These are phyloP conservation scores for Melastoma malabathricum DNA, from an alignment of 345 rosid genomes.

Conservation along the genomic window DNA sequence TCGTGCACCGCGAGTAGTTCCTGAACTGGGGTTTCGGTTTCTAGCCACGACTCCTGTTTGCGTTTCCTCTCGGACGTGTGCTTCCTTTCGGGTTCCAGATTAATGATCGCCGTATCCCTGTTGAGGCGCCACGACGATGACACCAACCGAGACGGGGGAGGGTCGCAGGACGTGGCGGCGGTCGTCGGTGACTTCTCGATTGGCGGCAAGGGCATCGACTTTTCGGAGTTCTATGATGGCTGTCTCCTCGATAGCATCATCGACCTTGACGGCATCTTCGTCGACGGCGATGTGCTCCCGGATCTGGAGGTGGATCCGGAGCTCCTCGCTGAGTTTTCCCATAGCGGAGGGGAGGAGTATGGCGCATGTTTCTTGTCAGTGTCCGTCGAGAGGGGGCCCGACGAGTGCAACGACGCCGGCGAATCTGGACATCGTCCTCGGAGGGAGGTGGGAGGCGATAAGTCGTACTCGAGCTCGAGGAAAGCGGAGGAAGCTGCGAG, in stretches of 20 bases:
- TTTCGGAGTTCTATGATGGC: slow-evolving; percentile 42
- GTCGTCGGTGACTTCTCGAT: slow-evolving; percentile 15
- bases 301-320: slow-evolving; percentile 79
- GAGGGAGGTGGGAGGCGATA: slow-evolving; percentile 12
- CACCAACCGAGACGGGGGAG: slow-evolving; percentile 27
- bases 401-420: slow-evolving; percentile 6
- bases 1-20: too few relatives aligned
- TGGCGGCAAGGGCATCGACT: slow-evolving; percentile 6
- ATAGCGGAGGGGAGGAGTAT: slow-evolving; percentile 46
- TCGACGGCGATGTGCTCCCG: slow-evolving; percentile 47
- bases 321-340: slow-evolving; percentile 52
- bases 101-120: slow-evolving; percentile 64
- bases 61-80: background rate
- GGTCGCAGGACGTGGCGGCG: slow-evolving; percentile 21
- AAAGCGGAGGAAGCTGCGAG: slow-evolving; percentile 30
- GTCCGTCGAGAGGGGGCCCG: slow-evolving; percentile 12
- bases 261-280: slow-evolving; percentile 68
- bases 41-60: background rate
- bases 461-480: slow-evolving; percentile 8
- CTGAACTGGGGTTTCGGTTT: background rate
- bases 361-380: slow-evolving; percentile 22
- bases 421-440: background rate
- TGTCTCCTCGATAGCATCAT: slow-evolving; percentile 50
- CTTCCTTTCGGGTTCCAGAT: slow-evolving; percentile 8
- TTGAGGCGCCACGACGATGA: slow-evolving; percentile 25